phyloP scores from a whole-genome alignment of 192 early-diverging fungal species.

The Fimicolochytrium jonesii region DNA sequence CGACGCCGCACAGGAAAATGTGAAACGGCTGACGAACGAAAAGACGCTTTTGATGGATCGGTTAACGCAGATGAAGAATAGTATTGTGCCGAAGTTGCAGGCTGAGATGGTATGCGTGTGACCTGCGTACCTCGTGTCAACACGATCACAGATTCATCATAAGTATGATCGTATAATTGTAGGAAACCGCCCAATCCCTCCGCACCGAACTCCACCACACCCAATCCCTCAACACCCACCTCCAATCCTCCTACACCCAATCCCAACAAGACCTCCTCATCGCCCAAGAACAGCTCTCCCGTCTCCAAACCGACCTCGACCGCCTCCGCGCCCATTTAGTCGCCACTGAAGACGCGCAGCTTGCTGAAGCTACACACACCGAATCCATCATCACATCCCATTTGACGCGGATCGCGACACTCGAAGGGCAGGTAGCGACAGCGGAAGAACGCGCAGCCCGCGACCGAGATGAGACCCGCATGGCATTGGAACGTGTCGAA shows the following conservation, averaged over 20 bases:
- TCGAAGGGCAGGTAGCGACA: constrained; percentile 61
- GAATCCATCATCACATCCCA: constrained; percentile 53
- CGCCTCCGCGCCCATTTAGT: constrained; percentile 56
- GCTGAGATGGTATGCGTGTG: constrained; percentile 59
- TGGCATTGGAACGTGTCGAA: constrained; percentile 32
- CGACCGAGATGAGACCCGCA: constrained; percentile 46
- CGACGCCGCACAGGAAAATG: constrained; percentile 31
- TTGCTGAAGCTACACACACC: constrained; percentile 52
- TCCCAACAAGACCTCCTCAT: background rate
- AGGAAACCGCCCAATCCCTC: constrained; percentile 23
- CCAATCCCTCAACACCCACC: background rate
- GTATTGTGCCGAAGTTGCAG: constrained; percentile 75
- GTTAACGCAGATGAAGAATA: constrained; percentile 74
- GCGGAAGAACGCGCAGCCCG: constrained; percentile 56
- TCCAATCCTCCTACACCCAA: background rate
- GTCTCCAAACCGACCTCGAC: constrained; percentile 45
- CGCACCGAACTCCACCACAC: constrained; percentile 10
- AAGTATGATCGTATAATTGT: too few relatives aligned
- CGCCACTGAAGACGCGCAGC: constrained; percentile 55
- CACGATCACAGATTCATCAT: background rate
- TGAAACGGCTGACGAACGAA: constrained; percentile 49
- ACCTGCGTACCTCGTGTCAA: background rate
- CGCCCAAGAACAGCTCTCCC: constrained; percentile 41
- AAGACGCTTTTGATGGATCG: constrained; percentile 70
- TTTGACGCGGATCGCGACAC: constrained; percentile 48